Evolutionary conservation across 106 monocot species (phyloP).

Genomic region (Dioscorea dumetorum): DNA sequence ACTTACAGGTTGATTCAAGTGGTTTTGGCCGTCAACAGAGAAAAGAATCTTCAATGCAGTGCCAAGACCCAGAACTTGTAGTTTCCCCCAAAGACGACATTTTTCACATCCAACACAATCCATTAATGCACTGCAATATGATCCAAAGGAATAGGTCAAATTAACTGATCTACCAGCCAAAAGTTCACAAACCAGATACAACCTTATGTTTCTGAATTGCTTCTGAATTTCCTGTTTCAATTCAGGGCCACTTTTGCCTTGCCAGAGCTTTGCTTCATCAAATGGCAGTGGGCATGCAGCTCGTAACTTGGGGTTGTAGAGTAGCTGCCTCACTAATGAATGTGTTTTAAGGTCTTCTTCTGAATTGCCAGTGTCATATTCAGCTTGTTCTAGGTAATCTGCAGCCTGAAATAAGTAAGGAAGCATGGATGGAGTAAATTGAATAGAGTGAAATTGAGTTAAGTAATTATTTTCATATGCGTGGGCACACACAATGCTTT

Average conservation of each 20-base stretch:
- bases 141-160: neutral
- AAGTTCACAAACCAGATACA: neutral
- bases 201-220: constrained; percentile 98
- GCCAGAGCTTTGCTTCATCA: constrained; percentile 95
- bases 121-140: constrained; percentile 71
- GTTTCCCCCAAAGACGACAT: constrained; percentile 95
- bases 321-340: constrained; percentile 69
- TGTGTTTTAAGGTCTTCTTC: constrained; percentile 82
- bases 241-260: constrained; percentile 87
- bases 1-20: constrained; percentile 53
- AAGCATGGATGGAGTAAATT: no score
- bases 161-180: neutral
- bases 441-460: no score
- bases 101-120: constrained; percentile 99
- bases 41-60: constrained; percentile 97
- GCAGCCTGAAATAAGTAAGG: constrained; percentile 44
- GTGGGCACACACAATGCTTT: no score
- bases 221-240: constrained; percentile 72
- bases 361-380: constrained; percentile 72
- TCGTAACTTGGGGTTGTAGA: constrained; percentile 64
- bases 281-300: constrained; percentile 89
- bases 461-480: no score
- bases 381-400: constrained; percentile 89
- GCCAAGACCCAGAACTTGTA: constrained; percentile 96
- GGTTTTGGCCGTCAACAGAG: constrained; percentile 55